Percentiles rank a stretch among this genome's conserved stretches.
These are phyloP conservation scores for Plasmodium cynomolgi DNA, from an alignment of 169 alveolate species.

Conservation along the genomic window DNA sequence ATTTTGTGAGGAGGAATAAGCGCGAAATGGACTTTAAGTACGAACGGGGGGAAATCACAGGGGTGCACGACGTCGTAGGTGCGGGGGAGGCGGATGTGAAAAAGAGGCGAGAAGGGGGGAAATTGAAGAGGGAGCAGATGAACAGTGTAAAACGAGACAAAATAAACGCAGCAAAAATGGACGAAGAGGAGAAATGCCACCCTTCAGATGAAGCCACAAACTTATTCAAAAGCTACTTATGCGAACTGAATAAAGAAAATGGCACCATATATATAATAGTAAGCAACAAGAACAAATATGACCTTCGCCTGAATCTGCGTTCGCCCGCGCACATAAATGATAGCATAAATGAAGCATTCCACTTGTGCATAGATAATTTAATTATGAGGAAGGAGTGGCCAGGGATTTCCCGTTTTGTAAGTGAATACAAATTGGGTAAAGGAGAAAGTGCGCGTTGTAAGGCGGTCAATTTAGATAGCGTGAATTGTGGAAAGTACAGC, in stretches of 20 bases:
- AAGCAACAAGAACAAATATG: slow-evolving; percentile 33
- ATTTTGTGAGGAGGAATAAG: slow-evolving; percentile 36
- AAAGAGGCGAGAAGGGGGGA: not conserved
- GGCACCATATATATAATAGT: slow-evolving; percentile 47
- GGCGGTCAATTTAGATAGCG: not conserved
- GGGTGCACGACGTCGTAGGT: not conserved
- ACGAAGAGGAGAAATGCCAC: not conserved
- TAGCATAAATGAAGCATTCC: slow-evolving; percentile 18
- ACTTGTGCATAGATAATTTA: slow-evolving; percentile 26
- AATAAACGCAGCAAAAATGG: not conserved
- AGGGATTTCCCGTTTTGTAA: slow-evolving; percentile 18
- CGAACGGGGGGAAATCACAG: slow-evolving; percentile 9
- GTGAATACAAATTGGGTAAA: not conserved
- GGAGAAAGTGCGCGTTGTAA: not conserved
- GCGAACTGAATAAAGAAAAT: slow-evolving; percentile 22
- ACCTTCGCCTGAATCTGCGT: slow-evolving; percentile 9
- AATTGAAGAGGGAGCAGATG: not conserved
- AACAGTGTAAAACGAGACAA: not conserved
- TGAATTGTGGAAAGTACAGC: not conserved
- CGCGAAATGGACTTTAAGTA: slow-evolving; percentile 7
- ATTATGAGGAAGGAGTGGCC: slow-evolving; percentile 48
- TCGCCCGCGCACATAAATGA: slow-evolving; percentile 2
- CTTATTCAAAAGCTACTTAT: slow-evolving; percentile 30
- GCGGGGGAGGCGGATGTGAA: not conserved
- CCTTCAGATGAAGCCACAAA: not conserved